Evolutionary conservation across 768 basidiomycete species (phyloP), one percentile per base, ranked within the genome.

Genomic region (Agaricus subrufescens): DNA sequence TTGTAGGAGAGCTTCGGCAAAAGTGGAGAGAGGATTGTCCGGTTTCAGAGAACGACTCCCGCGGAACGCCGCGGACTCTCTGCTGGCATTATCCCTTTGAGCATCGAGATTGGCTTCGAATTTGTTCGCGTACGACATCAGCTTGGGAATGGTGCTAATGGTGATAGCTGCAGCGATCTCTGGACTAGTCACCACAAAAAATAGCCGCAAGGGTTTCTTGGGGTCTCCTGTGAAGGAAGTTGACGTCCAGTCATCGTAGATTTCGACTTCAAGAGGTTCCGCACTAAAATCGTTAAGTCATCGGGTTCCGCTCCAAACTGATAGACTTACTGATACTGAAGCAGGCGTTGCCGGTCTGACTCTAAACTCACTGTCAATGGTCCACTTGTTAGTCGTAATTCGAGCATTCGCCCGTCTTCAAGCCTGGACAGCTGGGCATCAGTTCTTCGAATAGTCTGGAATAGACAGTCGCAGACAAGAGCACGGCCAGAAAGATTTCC

Each of bases 1-100:
- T 53, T 80, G 75, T 39, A 94, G 68, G 83, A 93, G 89, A 30
- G 91, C 89, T 59, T 89, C 84, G 1, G 92, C 91, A n/a, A 94
- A 90, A 11, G 87, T 83, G 1, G 89, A 90, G 14, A 94, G 73
- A 1, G 91, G 85, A 60, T 91, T 92, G 50, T 86, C 86, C 6
- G 88, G 88, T 63, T 82, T 86, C 4, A 87, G 85, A 4, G 78
- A 74, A n/a, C 81, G 81, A 12, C 84, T 83, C n/a, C 80, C 77
- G 25, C 87, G 77, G 76, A 90, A 94, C 1, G 86, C 84, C 57
- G 79, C 79, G 1, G 91, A 93, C 70, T 92, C 90, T 39, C 84
- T 77, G 59, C 83, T 84, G 2, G 93, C 93, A 1, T 87, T 89
- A 60, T 85, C 81, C 44, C 81, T 77, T 66, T 94, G 91, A 4